Evolutionary conservation across 2,329 filamentous ascomycete genomes (phyloP).

Genomic region (Aspergillus candidus): DNA sequence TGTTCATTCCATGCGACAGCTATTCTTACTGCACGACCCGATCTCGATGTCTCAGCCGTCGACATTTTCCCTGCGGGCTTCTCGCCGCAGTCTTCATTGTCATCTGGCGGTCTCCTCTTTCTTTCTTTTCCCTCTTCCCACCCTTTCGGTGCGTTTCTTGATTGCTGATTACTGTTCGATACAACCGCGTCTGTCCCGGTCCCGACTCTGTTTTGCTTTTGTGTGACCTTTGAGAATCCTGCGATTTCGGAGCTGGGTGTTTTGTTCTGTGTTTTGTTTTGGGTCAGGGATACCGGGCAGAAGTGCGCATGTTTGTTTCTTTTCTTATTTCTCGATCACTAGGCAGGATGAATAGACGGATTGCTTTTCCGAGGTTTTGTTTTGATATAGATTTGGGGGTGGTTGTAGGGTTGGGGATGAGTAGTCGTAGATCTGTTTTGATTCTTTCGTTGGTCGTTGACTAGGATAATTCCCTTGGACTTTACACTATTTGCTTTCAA

Average conservation of each 20-base stretch:
- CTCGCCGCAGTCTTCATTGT: neutral
- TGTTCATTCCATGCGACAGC: conserved; percentile 39
- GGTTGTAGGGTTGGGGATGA: too few relatives aligned
- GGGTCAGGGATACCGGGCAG: conserved; percentile 35
- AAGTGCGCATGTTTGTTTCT: conserved; percentile 36
- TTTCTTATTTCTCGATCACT: conserved; percentile 4
- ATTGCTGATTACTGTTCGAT: conserved; percentile 38
- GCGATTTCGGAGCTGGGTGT: conserved; percentile 3
- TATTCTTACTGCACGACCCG: too few relatives aligned
- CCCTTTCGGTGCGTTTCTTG: conserved; percentile 11
- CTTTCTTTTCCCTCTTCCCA: conserved; percentile 3
- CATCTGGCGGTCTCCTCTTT: neutral
- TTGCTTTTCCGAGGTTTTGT: neutral
- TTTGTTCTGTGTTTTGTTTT: conserved; percentile 15
- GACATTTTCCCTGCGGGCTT: too few relatives aligned
- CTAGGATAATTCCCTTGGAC: too few relatives aligned
- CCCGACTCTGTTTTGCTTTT: conserved; percentile 20
- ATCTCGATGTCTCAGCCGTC: too few relatives aligned
- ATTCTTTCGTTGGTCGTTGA: too few relatives aligned
- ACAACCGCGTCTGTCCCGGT: conserved; percentile 43
- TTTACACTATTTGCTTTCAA: conserved; percentile 1
- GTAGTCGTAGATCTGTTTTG: too few relatives aligned
- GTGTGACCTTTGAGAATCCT: conserved; percentile 8
- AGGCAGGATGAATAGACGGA: neutral
- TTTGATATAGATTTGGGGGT: neutral